A percentile compares a stretch with the other conserved stretches of the same genome.
phyloP scores from a whole-genome alignment of 805 yeast genomes.

The Candida orba region DNA sequence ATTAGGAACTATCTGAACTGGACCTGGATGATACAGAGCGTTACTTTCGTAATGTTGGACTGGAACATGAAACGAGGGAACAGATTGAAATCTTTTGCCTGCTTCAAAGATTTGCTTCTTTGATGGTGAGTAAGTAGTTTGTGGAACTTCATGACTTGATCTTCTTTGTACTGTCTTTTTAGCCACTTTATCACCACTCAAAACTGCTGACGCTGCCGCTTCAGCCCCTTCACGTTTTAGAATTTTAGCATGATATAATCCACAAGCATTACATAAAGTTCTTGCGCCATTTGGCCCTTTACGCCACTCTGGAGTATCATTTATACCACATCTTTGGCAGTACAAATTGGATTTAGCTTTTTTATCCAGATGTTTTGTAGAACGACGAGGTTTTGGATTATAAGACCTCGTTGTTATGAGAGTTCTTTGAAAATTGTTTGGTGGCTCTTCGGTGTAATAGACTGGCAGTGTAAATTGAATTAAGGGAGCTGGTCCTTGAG shows the following conservation, averaged over 20 bases:
- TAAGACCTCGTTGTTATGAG: neutral
- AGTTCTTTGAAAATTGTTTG: neutral
- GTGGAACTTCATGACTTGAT: neutral
- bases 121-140: neutral
- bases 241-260: constrained; percentile 63
- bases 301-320: constrained; percentile 75
- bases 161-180: constrained; percentile 7
- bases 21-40: neutral
- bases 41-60: neutral
- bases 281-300: constrained; percentile 71
- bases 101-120: neutral
- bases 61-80: too few relatives aligned
- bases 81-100: too few relatives aligned
- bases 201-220: constrained; percentile 22
- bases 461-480: neutral
- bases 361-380: neutral
- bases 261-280: constrained; percentile 60
- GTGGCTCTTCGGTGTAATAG: neutral
- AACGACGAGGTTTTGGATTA: neutral
- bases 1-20: neutral
- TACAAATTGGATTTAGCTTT: constrained; percentile 8
- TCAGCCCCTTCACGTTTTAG: constrained; percentile 35
- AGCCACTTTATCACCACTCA: constrained; percentile 6
- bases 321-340: constrained; percentile 41
- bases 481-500: neutral